phyloP scores from a whole-genome alignment of 179 eudicot species.

The Beta macrorhiza region DNA sequence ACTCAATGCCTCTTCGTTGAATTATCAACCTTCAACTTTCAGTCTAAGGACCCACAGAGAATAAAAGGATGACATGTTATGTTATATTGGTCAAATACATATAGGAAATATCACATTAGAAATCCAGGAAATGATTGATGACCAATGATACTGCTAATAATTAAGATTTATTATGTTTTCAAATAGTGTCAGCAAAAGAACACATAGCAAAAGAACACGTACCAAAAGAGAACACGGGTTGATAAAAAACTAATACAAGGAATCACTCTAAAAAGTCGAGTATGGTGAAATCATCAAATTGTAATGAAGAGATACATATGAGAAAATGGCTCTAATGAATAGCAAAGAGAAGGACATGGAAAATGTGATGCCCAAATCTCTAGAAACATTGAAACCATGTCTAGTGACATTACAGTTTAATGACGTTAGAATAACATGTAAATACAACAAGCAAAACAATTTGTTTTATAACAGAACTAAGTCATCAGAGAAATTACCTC shows the following conservation, averaged over 20 bases:
- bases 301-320: neutral
- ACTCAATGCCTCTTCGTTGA: neutral
- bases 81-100: neutral
- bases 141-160: neutral
- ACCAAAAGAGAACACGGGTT: neutral
- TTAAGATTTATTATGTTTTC: no score
- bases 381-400: neutral
- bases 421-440: neutral
- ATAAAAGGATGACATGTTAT: neutral
- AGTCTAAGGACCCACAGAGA: neutral
- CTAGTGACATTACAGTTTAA: neutral
- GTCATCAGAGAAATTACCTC: slow-evolving; percentile 53
- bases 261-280: neutral
- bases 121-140: neutral
- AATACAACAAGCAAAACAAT: neutral
- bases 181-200: neutral
- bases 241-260: neutral
- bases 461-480: neutral
- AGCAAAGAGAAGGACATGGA: neutral
- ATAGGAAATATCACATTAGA: neutral
- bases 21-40: neutral
- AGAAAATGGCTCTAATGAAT: neutral
- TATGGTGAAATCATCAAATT: neutral
- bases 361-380: neutral
- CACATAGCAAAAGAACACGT: neutral